Base-by-base conservation (phyloP, 768 basidiomycete species). In the Mycena crocata region DNA sequence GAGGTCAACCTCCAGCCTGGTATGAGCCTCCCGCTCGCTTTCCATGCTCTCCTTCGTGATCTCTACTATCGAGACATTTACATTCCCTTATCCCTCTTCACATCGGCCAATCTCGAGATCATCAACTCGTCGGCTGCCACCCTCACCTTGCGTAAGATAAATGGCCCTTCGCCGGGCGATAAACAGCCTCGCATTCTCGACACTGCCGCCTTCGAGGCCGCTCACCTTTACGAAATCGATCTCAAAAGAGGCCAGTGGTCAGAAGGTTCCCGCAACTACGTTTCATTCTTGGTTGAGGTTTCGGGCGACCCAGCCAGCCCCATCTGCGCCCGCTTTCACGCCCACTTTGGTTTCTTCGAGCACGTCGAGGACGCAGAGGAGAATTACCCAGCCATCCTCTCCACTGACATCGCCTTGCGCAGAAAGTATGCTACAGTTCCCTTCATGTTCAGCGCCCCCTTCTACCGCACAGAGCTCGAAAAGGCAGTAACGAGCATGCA, bases 51-150 rank as follows among this genome's bases (percentile, higher is more conserved):
- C 24, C 35, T 61, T 28, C 7, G 12, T 14, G 61, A 62, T 3
- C 52, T 62, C 5, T 7, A 19, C 39, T 1, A 0, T 0, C 19
- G 28, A 17, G 23, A n/a, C 51, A 7, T 32, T 19, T 55, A 55
- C 52, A 15, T 55, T 23, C 51, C 51, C 32, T 42, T 62, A 7
- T 54, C 61, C 40, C 49, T 62, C 15, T 62, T 62, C 51, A 62
- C 60, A 1, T 32, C 50, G 5, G 13, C 4, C 23, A 62, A 24
- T 28, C 42, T 62, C 3, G 30, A 44, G 15, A 1, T 45, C 21
- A 54, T 62, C 30, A 55, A 34, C 6, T 26, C 52, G 2, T n/a
- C 34, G 31, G n/a, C 30, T 21, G 23, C 40, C 13, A 52, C 40
- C 3, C 15, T 55, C n/a, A 19, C 28, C 19, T 34, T 15, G 5